Base-by-base conservation (phyloP, 805 yeast species). In the Starmera amethionina region DNA sequence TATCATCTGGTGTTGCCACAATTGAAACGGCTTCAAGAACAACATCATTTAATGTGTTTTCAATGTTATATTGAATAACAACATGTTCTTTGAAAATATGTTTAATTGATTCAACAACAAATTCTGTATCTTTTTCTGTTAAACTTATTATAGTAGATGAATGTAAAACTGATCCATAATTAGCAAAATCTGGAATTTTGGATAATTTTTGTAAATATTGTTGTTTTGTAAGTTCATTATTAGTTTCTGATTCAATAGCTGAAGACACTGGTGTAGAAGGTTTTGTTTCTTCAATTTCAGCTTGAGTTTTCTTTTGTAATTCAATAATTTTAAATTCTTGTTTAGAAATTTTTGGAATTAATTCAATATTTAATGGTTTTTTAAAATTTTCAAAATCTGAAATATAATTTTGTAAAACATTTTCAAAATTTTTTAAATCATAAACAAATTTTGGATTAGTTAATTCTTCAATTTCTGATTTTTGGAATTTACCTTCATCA, bases 111-210 rank as follows among this genome's bases (percentile, higher is more conserved):
- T 72, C 73, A 44, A 93, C 95, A 35, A 87, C 89, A 60, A 88
- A 87, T 64, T 93, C 98, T 45, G 94, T 87, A 60, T 89, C 97
- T 44, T 75, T 71, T 60, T 93, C 98, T 18, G 97, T 89, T 54
- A 90, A 75, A 48, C 81, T 77, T 41, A 76, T 67, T 30, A 68
- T 60, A 31, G 64, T 56, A 2, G 95, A 79, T 8, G 89, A 75
- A 63, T 82, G 87, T 45, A 88, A 67, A 46, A 88, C 69, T 31
- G 72, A 60, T 46, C 97, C 97, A 55, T 79, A 87, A 3, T 65
- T 66, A 15, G 76, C 70, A 52, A 89, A 71, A 56, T 87, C 93
- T 19, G 87, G 81, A 44, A 88, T 75, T 19, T 75, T 68, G 5
- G 79, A 62, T 52, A 90, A 69, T 55, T 77, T 89, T 45, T 78